A percentile compares a stretch with the other conserved stretches of the same genome.
Conservation (phyloP, 2,329 filamentous ascomycete genomes). For the Phialophora verrucosa region DNA sequence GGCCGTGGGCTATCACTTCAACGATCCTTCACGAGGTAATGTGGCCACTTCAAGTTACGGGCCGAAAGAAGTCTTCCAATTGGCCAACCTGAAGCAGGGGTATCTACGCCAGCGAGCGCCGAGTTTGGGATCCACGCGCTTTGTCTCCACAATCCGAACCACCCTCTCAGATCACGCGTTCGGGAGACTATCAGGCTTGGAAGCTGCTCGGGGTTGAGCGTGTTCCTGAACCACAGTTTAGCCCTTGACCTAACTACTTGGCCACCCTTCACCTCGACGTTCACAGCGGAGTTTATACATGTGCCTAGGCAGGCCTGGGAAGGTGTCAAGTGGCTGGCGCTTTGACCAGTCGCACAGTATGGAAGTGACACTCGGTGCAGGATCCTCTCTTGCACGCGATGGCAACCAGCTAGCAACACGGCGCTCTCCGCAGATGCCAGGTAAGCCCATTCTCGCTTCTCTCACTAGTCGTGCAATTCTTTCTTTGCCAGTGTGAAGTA, state of each 20-base stretch:
- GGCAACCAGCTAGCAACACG: background rate
- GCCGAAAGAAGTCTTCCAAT: background rate
- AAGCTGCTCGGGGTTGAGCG: background rate
- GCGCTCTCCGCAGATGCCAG: background rate
- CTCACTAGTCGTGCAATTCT: background rate
- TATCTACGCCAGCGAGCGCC: background rate
- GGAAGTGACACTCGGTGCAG: background rate
- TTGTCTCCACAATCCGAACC: slow-evolving; percentile 3
- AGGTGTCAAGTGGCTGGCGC: background rate
- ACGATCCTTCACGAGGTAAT: background rate
- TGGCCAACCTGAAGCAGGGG: background rate
- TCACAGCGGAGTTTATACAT: background rate
- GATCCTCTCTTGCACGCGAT: background rate
- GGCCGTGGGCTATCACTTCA: background rate
- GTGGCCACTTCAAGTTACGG: background rate
- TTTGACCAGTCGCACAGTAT: background rate
- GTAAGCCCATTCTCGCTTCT: background rate
- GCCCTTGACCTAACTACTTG: background rate
- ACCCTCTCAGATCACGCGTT: background rate
- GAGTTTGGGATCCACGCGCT: background rate
- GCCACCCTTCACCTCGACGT: no score
- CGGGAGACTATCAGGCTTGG: background rate
- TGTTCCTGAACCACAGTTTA: background rate
- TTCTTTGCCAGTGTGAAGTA: background rate
- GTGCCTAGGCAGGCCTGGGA: background rate